Evolutionary conservation across 2,329 filamentous ascomycete genomes (phyloP).

Genomic region (Alternaria consortialis): DNA sequence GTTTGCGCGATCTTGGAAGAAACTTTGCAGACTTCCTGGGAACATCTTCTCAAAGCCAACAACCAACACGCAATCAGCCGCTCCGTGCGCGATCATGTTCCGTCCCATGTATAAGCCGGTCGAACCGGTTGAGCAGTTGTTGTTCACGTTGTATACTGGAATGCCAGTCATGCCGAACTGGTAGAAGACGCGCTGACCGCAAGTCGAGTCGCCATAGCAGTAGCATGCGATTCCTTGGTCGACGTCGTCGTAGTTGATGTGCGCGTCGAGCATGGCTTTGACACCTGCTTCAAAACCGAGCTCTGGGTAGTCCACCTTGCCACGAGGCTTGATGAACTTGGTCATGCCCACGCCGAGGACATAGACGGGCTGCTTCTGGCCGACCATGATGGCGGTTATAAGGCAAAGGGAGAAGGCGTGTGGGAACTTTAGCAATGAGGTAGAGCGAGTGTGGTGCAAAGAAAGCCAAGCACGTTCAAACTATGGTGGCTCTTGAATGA

Average conservation of each 20-base stretch:
- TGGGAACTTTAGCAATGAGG: conserved; percentile 4
- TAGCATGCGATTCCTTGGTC: conserved; percentile 97
- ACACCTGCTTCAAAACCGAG: conserved; percentile 91
- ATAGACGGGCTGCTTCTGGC: conserved; percentile 71
- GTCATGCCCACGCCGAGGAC: conserved; percentile 98
- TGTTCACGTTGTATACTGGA: conserved; percentile 97
- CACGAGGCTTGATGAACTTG: conserved; percentile 97
- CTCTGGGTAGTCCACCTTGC: conserved; percentile 93
- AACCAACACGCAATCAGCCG: conserved; percentile 86
- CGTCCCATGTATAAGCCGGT: conserved; percentile 87
- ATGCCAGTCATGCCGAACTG: conserved; percentile 98
- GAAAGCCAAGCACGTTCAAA: not conserved
- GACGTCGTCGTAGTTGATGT: conserved; percentile 96
- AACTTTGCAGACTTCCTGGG: conserved; percentile 81
- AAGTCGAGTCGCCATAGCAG: conserved; percentile 95
- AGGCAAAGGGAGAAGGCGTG: not conserved
- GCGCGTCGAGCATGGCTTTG: conserved; percentile 82
- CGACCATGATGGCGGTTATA: conserved; percentile 56
- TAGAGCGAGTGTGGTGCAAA: not conserved
- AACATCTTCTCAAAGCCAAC: conserved; percentile 99
- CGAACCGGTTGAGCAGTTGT: conserved; percentile 97
- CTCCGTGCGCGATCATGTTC: conserved; percentile 80
- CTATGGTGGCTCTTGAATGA: not conserved
- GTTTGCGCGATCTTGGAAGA: conserved; percentile 86
- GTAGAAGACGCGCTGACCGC: conserved; percentile 96